Evolutionary conservation across 495 filamentous ascomycete species (phyloP).

Genomic region (Aspergillus heteromorphus): DNA sequence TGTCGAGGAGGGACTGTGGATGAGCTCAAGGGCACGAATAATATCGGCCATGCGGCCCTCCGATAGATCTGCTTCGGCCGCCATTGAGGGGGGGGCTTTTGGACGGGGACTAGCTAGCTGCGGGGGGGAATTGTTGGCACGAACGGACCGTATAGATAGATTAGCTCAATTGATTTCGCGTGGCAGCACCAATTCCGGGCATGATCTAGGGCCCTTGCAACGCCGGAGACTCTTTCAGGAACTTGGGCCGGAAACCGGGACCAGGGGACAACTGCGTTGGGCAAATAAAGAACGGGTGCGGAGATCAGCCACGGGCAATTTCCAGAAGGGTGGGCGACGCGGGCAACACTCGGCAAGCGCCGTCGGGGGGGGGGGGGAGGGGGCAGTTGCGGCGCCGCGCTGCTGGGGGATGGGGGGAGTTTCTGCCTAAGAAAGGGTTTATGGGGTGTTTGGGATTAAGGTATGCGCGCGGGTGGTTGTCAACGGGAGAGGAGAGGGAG

Average conservation of each 20-base stretch:
- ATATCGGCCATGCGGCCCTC: constrained; percentile 52
- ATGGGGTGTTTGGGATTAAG: neutral
- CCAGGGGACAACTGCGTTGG: neutral
- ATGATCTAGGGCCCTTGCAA: constrained; percentile 5
- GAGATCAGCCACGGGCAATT: neutral
- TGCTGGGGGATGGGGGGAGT: neutral
- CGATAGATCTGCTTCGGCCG: constrained; percentile 33
- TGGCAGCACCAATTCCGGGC: constrained; percentile 8
- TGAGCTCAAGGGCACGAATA: constrained; percentile 73
- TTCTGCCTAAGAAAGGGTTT: constrained; percentile 2
- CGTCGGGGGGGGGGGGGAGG: neutral
- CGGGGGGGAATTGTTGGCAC: neutral
- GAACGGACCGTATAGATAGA: neutral
- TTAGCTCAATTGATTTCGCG: neutral
- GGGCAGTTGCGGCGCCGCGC: neutral
- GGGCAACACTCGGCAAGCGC: neutral
- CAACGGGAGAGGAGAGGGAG: no score
- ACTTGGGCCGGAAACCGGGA: neutral
- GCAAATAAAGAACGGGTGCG: neutral
- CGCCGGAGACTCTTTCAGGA: neutral
- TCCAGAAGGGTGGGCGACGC: constrained; percentile 1
- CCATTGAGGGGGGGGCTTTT: constrained; percentile 24
- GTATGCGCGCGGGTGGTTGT: neutral
- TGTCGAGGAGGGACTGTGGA: constrained; percentile 74
- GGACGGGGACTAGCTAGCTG: neutral